These are phyloP conservation scores for Elsinoe arachidis DNA, from an alignment of 2,329 filamentous ascomycete species.

Conservation along the genomic window DNA sequence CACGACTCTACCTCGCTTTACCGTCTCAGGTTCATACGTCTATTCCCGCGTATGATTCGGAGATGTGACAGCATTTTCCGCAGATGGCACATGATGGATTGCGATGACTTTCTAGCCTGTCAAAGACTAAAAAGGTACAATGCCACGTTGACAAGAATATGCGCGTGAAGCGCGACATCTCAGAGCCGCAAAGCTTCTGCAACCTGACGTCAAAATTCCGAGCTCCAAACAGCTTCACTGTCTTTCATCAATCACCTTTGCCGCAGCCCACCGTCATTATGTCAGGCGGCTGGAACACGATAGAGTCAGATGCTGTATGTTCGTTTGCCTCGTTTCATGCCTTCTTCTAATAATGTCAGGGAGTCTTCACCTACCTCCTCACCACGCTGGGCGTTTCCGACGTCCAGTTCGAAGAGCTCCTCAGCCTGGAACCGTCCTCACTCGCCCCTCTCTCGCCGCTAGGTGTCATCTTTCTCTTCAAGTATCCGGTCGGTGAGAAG, in stretches of 20 bases:
- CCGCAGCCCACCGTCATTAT: slow-evolving; percentile 16
- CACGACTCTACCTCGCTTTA: too few species aligned
- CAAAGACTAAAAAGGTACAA: too few species aligned
- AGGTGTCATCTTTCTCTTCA: slow-evolving; percentile 98
- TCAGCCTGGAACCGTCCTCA: slow-evolving; percentile 72
- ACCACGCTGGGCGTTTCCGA: slow-evolving; percentile 84
- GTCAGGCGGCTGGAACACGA: slow-evolving; percentile 84
- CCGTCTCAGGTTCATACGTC: too few species aligned
- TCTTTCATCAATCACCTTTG: neutral
- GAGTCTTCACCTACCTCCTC: slow-evolving; percentile 94
- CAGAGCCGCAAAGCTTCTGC: slow-evolving; percentile 1
- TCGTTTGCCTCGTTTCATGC: neutral
- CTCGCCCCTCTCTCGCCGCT: slow-evolving; percentile 50
- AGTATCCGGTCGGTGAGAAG: slow-evolving; percentile 70
- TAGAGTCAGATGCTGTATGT: slow-evolving; percentile 89
- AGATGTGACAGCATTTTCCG: too few species aligned
- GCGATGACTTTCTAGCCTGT: too few species aligned
- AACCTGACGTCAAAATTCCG: slow-evolving; percentile 8
- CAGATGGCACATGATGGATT: too few species aligned
- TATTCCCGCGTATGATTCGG: too few species aligned
- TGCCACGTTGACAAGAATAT: too few species aligned
- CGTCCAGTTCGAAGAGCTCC: slow-evolving; percentile 94
- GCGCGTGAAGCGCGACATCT: too few species aligned
- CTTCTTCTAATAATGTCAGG: slow-evolving; percentile 40
- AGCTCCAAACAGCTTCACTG: neutral